phyloP scores from a whole-genome alignment of 768 basidiomycete genomes.

The Phylloporus rhodoxanthus region DNA sequence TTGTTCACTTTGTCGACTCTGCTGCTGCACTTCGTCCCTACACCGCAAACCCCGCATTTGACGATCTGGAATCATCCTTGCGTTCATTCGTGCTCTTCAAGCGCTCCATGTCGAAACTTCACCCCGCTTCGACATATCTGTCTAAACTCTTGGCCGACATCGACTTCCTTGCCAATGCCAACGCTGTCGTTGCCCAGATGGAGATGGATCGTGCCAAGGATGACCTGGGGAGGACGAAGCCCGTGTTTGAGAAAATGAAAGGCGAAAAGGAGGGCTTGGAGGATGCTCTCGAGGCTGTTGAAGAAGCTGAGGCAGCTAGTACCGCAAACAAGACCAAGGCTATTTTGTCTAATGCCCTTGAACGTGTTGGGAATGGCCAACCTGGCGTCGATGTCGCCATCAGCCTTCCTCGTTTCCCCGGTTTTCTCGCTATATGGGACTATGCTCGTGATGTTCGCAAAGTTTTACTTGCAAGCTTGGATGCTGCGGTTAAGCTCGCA shows the following conservation, averaged over 20 bases:
- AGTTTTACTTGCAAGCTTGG: constrained; percentile 73
- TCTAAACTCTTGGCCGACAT: constrained; percentile 85
- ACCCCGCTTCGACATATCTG: constrained; percentile 89
- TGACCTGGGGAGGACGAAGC: constrained; percentile 64
- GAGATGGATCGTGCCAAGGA: constrained; percentile 69
- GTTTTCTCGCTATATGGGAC: constrained; percentile 76
- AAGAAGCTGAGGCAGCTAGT: constrained; percentile 63
- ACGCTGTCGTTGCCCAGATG: constrained; percentile 76
- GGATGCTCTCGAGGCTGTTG: constrained; percentile 68
- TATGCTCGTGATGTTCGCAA: constrained; percentile 77
- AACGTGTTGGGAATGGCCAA: constrained; percentile 70
- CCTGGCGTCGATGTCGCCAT: constrained; percentile 51
- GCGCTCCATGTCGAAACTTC: constrained; percentile 92
- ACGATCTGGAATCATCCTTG: constrained; percentile 81
- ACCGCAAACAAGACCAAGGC: constrained; percentile 51
- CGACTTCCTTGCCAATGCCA: constrained; percentile 79
- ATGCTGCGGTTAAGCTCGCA: constrained; percentile 69
- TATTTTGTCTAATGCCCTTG: constrained; percentile 62
- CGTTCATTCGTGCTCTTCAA: constrained; percentile 95
- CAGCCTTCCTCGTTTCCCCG: constrained; percentile 75
- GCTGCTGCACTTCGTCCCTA: constrained; percentile 64
- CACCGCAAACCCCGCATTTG: constrained; percentile 66
- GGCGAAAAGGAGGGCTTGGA: constrained; percentile 67
- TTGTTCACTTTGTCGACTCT: constrained; percentile 98
- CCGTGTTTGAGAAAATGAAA: constrained; percentile 86